A percentile compares a stretch with the other conserved stretches of the same genome.
Conservation (phyloP, 2,329 filamentous ascomycete species). For the Exophiala aquamarina region DNA sequence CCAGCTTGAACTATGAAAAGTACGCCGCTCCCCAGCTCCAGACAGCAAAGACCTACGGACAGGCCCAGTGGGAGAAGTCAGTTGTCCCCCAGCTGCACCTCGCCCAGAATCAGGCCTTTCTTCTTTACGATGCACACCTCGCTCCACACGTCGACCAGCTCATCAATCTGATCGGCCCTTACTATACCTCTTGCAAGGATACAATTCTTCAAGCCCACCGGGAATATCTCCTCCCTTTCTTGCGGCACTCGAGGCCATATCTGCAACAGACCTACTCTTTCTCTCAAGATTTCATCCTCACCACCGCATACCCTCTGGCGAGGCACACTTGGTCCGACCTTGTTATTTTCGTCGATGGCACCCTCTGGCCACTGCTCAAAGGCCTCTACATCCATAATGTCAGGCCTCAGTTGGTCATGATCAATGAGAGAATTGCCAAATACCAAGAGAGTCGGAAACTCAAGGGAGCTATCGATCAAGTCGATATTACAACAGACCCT, state of each 20-base stretch:
- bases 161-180: constrained; percentile 62
- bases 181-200: constrained; percentile 66
- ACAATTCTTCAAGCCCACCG: constrained; percentile 69
- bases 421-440: constrained; percentile 79
- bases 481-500: constrained; percentile 44
- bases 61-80: constrained; percentile 74
- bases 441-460: constrained; percentile 61
- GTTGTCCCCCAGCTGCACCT: constrained; percentile 72
- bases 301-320: constrained; percentile 70
- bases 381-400: constrained; percentile 87
- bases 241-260: constrained; percentile 73
- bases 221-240: constrained; percentile 72
- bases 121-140: constrained; percentile 69
- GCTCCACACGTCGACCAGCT: constrained; percentile 71
- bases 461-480: constrained; percentile 57
- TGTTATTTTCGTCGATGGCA: constrained; percentile 69
- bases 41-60: constrained; percentile 65
- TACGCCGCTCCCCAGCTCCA: constrained; percentile 74
- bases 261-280: constrained; percentile 66
- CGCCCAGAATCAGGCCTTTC: constrained; percentile 60
- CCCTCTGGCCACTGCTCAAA: constrained; percentile 77
- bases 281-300: constrained; percentile 65
- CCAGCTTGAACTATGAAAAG: constrained; percentile 59
- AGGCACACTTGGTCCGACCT: constrained; percentile 69
- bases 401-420: constrained; percentile 89